Conservation (phyloP, 768 basidiomycete genomes). For the Tubosaeta sp. region DNA sequence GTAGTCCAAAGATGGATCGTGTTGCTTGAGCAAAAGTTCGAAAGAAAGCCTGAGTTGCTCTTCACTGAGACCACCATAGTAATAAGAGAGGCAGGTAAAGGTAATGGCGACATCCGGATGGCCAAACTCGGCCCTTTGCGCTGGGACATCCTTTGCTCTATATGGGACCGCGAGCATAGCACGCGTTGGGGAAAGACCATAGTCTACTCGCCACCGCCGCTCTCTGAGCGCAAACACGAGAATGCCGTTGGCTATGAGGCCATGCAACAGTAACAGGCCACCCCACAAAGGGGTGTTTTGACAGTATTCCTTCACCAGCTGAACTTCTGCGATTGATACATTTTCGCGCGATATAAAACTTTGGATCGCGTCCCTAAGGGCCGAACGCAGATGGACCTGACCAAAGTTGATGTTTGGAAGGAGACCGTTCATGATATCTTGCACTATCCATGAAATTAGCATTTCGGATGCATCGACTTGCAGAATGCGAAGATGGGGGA, state of each 20-base stretch:
- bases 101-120: constrained; percentile 24
- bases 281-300: constrained; percentile 7
- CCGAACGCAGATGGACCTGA: neutral
- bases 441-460: constrained; percentile 6
- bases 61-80: constrained; percentile 20
- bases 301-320: constrained; percentile 1
- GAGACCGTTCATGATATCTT: constrained; percentile 7
- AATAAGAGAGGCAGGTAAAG: constrained; percentile 15
- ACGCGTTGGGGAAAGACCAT: constrained; percentile 7
- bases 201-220: constrained; percentile 25
- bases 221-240: constrained; percentile 18
- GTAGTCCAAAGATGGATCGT: constrained; percentile 19
- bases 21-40: constrained; percentile 9
- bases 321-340: neutral
- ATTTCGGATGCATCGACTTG: neutral
- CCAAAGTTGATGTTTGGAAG: constrained; percentile 6
- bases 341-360: constrained; percentile 15
- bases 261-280: constrained; percentile 29
- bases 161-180: constrained; percentile 26
- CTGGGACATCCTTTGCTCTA: constrained; percentile 25
- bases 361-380: constrained; percentile 7
- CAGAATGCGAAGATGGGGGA: constrained; percentile 12
- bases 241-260: constrained; percentile 24
- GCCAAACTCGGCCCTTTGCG: constrained; percentile 22
- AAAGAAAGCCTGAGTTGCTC: constrained; percentile 17